Evolutionary conservation across 352 stramenopile species (phyloP).

Genomic region (Globisporangium ultimum): DNA sequence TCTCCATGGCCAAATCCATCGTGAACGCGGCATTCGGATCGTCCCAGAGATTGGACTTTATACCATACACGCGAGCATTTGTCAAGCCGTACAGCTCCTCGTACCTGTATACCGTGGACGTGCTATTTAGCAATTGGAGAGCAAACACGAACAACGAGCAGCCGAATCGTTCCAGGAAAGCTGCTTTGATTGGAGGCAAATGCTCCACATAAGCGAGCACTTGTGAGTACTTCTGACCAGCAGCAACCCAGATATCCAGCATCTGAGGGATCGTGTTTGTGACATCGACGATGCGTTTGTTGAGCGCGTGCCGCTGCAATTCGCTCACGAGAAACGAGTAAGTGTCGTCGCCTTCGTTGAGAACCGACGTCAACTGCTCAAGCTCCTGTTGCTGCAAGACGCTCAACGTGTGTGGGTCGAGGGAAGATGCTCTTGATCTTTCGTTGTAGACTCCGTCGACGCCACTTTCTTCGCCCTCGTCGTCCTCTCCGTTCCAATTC

Average conservation of each 20-base stretch:
- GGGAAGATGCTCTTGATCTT: not conserved
- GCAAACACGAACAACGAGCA: constrained; percentile 59
- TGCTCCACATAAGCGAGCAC: constrained; percentile 37
- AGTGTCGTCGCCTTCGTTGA: constrained; percentile 64
- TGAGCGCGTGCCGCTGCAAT: constrained; percentile 30
- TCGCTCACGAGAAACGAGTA: constrained; percentile 51
- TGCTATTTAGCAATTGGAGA: constrained; percentile 51
- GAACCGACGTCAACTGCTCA: constrained; percentile 18
- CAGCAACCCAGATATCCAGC: constrained; percentile 61
- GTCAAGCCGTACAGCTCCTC: constrained; percentile 55
- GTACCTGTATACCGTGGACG: constrained; percentile 61
- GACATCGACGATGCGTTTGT: constrained; percentile 27
- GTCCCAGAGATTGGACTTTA: constrained; percentile 32
- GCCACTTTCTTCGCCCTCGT: not conserved
- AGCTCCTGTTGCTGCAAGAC: constrained; percentile 13
- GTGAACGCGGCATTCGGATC: constrained; percentile 31
- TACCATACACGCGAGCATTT: constrained; percentile 47
- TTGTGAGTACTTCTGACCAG: constrained; percentile 65
- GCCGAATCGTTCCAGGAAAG: constrained; percentile 48
- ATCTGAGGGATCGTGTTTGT: constrained; percentile 46
- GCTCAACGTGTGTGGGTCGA: constrained; percentile 14
- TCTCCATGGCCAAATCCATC: constrained; percentile 51
- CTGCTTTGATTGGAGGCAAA: constrained; percentile 14
- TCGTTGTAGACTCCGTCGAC: not conserved
- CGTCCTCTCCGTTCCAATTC: constrained; percentile 14